These are phyloP conservation scores for Cryptococcus hybrid DNA, from an alignment of 1,284 basidiomycete species.

Conservation along the genomic window DNA sequence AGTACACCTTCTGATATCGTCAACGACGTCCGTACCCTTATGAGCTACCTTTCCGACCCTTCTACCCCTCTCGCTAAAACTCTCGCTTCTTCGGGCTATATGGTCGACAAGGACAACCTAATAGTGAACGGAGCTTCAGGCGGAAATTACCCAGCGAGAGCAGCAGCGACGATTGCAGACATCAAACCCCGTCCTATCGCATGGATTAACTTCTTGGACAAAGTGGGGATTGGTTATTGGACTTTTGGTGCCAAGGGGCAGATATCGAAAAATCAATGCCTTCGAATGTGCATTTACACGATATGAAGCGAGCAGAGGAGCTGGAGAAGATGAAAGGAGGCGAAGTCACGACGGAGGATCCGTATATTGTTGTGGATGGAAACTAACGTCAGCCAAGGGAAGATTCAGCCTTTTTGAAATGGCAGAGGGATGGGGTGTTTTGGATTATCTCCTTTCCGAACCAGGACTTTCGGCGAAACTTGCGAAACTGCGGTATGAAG, in stretches of 20 bases:
- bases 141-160: conserved; percentile 11
- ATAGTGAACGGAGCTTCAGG: conserved; percentile 11
- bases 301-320: neutral
- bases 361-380: neutral
- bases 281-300: neutral
- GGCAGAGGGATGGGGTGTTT: conserved; percentile 1
- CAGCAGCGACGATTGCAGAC: conserved; percentile 4
- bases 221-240: conserved; percentile 5
- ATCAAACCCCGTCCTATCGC: conserved; percentile 7
- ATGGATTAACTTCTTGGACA: conserved; percentile 6
- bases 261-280: neutral
- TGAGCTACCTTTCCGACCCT: conserved; percentile 7
- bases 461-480: conserved; percentile 9
- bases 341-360: conserved; percentile 2
- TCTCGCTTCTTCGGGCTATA: neutral
- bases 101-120: conserved; percentile 2
- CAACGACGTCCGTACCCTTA: conserved; percentile 8
- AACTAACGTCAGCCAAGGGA: neutral
- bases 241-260: conserved; percentile 6
- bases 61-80: neutral
- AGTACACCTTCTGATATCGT: conserved; percentile 9
- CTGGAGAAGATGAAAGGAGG: neutral
- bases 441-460: conserved; percentile 6
- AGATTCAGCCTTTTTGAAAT: conserved; percentile 2
- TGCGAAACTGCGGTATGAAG: neutral